phyloP scores from a whole-genome alignment of 2,329 filamentous ascomycete genomes.

The Pseudogymnoascus sp. region DNA sequence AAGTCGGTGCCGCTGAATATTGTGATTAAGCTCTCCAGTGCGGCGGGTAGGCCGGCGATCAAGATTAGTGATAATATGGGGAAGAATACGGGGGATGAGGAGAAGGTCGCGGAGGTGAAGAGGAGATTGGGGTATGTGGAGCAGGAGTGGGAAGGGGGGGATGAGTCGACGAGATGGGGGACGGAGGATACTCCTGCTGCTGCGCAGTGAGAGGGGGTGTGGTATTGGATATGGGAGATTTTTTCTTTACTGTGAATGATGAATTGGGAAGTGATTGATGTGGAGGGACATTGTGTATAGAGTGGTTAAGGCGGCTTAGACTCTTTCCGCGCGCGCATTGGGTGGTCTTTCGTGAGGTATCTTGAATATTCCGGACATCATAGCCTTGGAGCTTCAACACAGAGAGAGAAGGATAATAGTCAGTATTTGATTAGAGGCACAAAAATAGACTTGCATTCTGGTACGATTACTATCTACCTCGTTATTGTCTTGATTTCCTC shows the following conservation, averaged over 20 bases:
- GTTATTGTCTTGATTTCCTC: background rate
- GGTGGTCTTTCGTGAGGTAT: background rate
- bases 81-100: conserved; percentile 87
- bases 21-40: conserved; percentile 91
- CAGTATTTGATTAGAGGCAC: background rate
- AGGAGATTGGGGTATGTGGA: conserved; percentile 76
- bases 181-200: conserved; percentile 31
- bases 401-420: background rate
- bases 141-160: conserved; percentile 70
- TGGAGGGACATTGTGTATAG: background rate
- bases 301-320: background rate
- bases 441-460: background rate
- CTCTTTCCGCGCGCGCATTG: background rate
- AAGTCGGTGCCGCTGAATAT: conserved; percentile 94
- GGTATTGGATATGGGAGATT: background rate
- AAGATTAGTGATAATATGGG: conserved; percentile 83
- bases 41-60: conserved; percentile 69
- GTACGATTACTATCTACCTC: background rate
- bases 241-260: background rate
- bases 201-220: background rate
- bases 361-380: background rate
- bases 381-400: background rate
- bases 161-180: conserved; percentile 79
- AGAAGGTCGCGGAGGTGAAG: conserved; percentile 76
- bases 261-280: background rate